Conservation (phyloP, 2,329 filamentous ascomycete species). For the Aspergillus hortae region DNA sequence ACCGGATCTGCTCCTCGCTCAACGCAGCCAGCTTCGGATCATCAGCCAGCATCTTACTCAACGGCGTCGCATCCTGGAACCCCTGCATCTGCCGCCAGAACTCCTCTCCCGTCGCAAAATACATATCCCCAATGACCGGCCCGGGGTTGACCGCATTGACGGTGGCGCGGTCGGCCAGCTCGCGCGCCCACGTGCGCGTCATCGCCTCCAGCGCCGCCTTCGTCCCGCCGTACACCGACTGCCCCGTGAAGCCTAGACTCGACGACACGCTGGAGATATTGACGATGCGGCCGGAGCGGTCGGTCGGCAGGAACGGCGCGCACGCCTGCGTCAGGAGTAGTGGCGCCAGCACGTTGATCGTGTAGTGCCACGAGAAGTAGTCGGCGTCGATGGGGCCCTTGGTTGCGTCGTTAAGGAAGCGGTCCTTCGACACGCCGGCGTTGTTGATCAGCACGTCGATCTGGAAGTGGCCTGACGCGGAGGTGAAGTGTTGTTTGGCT, state of each 20-base stretch:
- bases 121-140: constrained; percentile 66
- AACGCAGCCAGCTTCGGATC: constrained; percentile 54
- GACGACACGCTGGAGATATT: constrained; percentile 60
- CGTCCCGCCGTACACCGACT: constrained; percentile 62
- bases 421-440: constrained; percentile 59
- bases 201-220: constrained; percentile 66
- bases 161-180: constrained; percentile 59
- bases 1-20: constrained; percentile 58
- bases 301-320: constrained; percentile 64
- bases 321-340: constrained; percentile 73
- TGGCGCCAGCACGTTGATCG: constrained; percentile 78
- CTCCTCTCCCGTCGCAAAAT: constrained; percentile 51
- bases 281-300: constrained; percentile 63
- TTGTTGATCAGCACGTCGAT: constrained; percentile 88
- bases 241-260: constrained; percentile 54
- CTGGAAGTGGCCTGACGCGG: constrained; percentile 50
- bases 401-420: constrained; percentile 60
- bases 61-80: constrained; percentile 62
- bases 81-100: constrained; percentile 60
- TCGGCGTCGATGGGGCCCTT: constrained; percentile 57
- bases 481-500: constrained; percentile 57
- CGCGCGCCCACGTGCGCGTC: constrained; percentile 65
- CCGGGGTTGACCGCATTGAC: constrained; percentile 66
- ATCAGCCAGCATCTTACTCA: constrained; percentile 59
- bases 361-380: constrained; percentile 70